Evolutionary conservation across 345 rosid species (phyloP).

Genomic region (Stellera chamaejasme): DNA sequence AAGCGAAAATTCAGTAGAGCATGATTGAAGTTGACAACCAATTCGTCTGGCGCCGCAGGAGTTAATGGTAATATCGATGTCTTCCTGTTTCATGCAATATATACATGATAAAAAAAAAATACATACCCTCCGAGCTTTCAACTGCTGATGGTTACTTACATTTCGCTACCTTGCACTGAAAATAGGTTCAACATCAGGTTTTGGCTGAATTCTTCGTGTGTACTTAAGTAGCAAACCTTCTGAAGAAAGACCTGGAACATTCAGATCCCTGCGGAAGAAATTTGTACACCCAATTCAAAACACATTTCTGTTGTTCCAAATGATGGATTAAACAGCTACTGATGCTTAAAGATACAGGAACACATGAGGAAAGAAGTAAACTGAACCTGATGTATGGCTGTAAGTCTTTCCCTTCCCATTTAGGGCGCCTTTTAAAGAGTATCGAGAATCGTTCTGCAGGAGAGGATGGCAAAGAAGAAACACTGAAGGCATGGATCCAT

Average conservation of each 20-base stretch:
- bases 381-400: slow-evolving; percentile 74
- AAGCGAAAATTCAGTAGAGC: no score
- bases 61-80: no score
- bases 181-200: slow-evolving; percentile 55
- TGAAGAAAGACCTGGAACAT: slow-evolving; percentile 69
- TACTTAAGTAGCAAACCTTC: slow-evolving; percentile 84
- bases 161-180: slow-evolving; percentile 54
- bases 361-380: not conserved
- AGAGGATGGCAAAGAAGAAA: slow-evolving; percentile 55
- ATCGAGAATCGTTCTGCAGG: slow-evolving; percentile 64
- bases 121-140: not conserved
- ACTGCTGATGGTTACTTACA: not conserved
- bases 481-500: slow-evolving; percentile 61
- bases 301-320: not conserved
- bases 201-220: slow-evolving; percentile 72
- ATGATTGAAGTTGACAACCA: no score
- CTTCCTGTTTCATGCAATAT: no score
- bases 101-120: not conserved
- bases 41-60: no score
- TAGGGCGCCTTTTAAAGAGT: slow-evolving; percentile 65
- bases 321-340: not conserved
- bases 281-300: slow-evolving; percentile 5
- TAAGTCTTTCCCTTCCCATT: slow-evolving; percentile 91
- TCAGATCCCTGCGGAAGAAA: slow-evolving; percentile 52
- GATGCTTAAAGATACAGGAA: not conserved